These are phyloP conservation scores for Protea cynaroides DNA, from an alignment of 164 flowering plant species.

Conservation along the genomic window DNA sequence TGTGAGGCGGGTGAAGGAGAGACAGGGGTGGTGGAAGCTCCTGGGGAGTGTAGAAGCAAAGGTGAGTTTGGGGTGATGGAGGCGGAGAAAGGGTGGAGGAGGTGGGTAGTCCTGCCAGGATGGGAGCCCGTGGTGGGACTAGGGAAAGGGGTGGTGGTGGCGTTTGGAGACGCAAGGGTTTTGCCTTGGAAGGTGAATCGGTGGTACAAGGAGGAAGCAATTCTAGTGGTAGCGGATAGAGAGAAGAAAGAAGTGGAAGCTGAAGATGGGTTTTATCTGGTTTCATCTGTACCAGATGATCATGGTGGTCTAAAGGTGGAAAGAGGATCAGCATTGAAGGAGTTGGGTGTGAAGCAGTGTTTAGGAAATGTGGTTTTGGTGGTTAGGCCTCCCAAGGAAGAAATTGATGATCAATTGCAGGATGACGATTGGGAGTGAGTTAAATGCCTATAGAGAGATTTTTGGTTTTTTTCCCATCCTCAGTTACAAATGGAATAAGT, in stretches of 20 bases:
- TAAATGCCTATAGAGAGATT: background rate
- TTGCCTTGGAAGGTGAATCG: conserved; percentile 83
- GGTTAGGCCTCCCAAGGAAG: conserved; percentile 80
- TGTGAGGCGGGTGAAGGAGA: conserved; percentile 43
- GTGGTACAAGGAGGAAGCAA: conserved; percentile 62
- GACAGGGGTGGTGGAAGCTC: conserved; percentile 45
- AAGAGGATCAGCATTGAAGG: conserved; percentile 60
- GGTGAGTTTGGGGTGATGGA: conserved; percentile 73
- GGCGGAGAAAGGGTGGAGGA: conserved; percentile 75
- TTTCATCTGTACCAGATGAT: conserved; percentile 12
- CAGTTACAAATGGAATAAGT: background rate
- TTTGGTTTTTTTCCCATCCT: background rate
- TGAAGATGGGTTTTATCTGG: conserved; percentile 63
- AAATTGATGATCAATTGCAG: conserved; percentile 42
- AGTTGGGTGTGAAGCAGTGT: conserved; percentile 42
- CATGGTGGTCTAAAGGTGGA: conserved; percentile 50
- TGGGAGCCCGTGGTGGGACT: conserved; percentile 61
- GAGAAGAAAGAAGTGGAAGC: conserved; percentile 43
- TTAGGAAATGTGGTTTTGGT: conserved; percentile 75
- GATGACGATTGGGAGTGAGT: conserved; percentile 87
- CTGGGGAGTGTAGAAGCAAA: conserved; percentile 35
- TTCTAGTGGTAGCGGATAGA: conserved; percentile 73
- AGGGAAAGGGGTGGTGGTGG: conserved; percentile 55
- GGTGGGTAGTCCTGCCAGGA: conserved; percentile 77
- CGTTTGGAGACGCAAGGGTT: conserved; percentile 54